Base-by-base conservation (phyloP, 371 early-diverging fungal species). In the Saksenaea vasiformis region DNA sequence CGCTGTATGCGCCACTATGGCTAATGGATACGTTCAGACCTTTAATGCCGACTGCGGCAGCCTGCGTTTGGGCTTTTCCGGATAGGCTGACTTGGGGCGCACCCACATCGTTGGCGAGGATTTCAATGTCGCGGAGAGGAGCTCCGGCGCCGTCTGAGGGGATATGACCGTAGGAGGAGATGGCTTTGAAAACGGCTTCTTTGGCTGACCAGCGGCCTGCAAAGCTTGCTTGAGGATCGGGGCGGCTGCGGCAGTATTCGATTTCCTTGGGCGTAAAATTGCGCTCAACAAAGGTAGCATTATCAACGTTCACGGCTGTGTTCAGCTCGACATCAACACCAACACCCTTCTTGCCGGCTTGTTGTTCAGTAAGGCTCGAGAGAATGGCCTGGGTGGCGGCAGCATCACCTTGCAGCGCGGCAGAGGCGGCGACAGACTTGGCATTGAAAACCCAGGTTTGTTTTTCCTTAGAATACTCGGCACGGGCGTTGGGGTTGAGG, bases 131-230 rank as follows among this genome's bases (percentile, higher is more conserved):
- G 11, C 79, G 86, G 56, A 97, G 73, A 19, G 97, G 94, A 2
- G 97, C 97, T 17, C 79, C 97, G 15, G 91, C 89, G 24, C 96
- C 96, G 59, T 88, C 76, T 17, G 87, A 86, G 85, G 90, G 88
- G 36, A 95, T 93, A 44, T 82, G 80, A 19, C 80, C 73, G 43
- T 84, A 79, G 10, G 91, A 91, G 38, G 90, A 87, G 44, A 97
- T 88, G 4, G 98, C 96, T 87, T 97, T 97, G 76, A 97, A 87
- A 14, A 95, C 95, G 2, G 98, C 93, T 77, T 97, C 98, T 85
- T 97, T 97, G 61, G 98, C 98, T 8, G 95, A 93, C 97, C 97
- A 97, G 22, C 93, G 88, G 47, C 98, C 98, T 34, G 97, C 92
- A 72, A 93, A 95, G 79, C 93, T 93, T 0, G 95, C 82, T 65